These are phyloP conservation scores for Leccinum aurantiacum DNA, from an alignment of 768 basidiomycete species.

Conservation along the genomic window DNA sequence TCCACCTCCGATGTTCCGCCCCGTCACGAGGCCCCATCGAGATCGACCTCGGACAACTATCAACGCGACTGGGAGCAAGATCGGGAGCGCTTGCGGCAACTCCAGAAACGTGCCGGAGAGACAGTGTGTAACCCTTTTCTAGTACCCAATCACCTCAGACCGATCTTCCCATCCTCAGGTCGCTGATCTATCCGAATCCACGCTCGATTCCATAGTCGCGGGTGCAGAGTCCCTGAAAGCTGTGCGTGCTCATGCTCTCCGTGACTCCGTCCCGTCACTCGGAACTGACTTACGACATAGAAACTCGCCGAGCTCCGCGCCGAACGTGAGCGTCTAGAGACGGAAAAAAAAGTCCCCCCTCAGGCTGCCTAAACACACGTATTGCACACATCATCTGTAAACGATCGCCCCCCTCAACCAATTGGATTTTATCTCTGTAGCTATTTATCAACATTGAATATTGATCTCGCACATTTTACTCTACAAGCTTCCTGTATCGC, in stretches of 20 bases:
- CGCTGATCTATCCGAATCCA: constrained; percentile 64
- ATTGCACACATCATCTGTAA: constrained; percentile 17
- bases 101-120: constrained; percentile 51
- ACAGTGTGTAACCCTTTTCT: constrained; percentile 37
- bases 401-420: constrained; percentile 24
- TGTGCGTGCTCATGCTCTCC: constrained; percentile 38
- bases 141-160: background rate
- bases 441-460: background rate
- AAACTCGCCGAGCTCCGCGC: constrained; percentile 30
- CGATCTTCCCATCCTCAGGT: constrained; percentile 36
- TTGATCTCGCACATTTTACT: background rate
- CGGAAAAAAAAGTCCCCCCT: constrained; percentile 40
- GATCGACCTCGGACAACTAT: constrained; percentile 14
- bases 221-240: constrained; percentile 60
- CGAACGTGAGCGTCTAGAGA: constrained; percentile 41
- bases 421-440: constrained; percentile 32
- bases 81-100: constrained; percentile 43
- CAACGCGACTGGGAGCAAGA: constrained; percentile 46
- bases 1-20: background rate
- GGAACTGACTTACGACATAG: constrained; percentile 23
- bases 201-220: constrained; percentile 58
- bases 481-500: background rate
- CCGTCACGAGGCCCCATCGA: constrained; percentile 12
- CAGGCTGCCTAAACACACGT: constrained; percentile 28
- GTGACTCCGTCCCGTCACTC: background rate